Base-by-base conservation (phyloP, 257 asterid species). In the Misopates orontium region DNA sequence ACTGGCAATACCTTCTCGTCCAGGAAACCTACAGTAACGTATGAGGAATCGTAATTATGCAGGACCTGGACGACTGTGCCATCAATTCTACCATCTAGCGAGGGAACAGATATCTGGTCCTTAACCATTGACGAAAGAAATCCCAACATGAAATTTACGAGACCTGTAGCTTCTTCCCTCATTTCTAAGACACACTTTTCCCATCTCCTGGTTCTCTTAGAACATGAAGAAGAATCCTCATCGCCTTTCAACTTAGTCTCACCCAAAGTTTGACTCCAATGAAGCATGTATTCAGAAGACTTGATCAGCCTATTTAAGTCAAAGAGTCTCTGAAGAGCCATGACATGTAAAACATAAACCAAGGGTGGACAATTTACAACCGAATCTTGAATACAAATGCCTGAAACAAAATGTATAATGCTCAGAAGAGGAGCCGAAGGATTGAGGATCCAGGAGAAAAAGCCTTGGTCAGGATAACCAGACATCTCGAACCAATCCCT, bases 321-420 rank as follows among this genome's bases (percentile, higher is more conserved):
- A 71, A 71, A 78, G 72, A 93, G 91, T 64, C 96, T 81, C 82
- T 89, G 94, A 66, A 87, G 81, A 75, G 89, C 86, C 89, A 90
- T 81, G 76, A 70, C 72, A 78, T 75, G 82, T 76, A 87, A 72
- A 58, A 90, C 80, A 71, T 82, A 90, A 67, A 83, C 78, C 78
- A 93, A 76, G 9, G 97, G 87, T 36, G 89, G 74, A 67, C 90
- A 87, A 65, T 49, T 69, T 52, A 73, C 71, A 42, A 28, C 74
- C 64, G 87, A 70, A 66, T 83, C 84, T 70, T 78, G 86, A 47
- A 83, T 68, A 72, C 77, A 85, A 64, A 83, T 69, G 68, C 70
- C 78, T 53, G 89, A 82, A 76, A 84, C 75, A 62, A 65, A 68
- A 67, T 69, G 80, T 58, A 93, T 64, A 76, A 87, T 74, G 66